phyloP scores from a whole-genome alignment of 805 yeast genomes.

The Spathaspora sp. region DNA sequence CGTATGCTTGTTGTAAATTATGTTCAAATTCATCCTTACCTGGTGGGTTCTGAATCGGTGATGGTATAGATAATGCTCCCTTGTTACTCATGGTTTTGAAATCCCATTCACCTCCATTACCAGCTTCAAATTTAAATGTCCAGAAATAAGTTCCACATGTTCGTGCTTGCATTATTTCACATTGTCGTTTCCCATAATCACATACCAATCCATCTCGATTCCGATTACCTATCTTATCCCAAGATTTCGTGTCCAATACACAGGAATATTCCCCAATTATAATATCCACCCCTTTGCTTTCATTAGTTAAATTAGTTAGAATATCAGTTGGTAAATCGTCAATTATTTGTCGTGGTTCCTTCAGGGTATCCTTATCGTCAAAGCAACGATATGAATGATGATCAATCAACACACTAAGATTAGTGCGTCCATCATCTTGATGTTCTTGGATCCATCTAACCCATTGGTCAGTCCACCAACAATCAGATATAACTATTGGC shows the following conservation, averaged over 20 bases:
- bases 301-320: constrained; percentile 44
- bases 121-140: constrained; percentile 83
- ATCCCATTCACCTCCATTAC: constrained; percentile 98
- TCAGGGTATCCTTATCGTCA: constrained; percentile 65
- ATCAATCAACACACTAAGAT: constrained; percentile 71
- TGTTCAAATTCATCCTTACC: constrained; percentile 39
- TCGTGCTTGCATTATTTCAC: constrained; percentile 42
- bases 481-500: constrained; percentile 84
- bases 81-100: constrained; percentile 68
- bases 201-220: constrained; percentile 52
- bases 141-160: constrained; percentile 82
- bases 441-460: constrained; percentile 57
- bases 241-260: constrained; percentile 72
- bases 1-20: constrained; percentile 30
- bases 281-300: constrained; percentile 54
- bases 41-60: constrained; percentile 31
- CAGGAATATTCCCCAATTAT: constrained; percentile 90
- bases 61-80: constrained; percentile 40
- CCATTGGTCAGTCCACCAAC: constrained; percentile 89
- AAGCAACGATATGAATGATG: constrained; percentile 85
- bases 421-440: constrained; percentile 21
- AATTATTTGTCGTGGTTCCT: constrained; percentile 62
- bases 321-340: constrained; percentile 49
- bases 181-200: constrained; percentile 60
- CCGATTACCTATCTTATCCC: constrained; percentile 52